These are phyloP conservation scores for Pestalotiopsis sp. DNA, from an alignment of 2,329 filamentous ascomycete species.

Conservation along the genomic window DNA sequence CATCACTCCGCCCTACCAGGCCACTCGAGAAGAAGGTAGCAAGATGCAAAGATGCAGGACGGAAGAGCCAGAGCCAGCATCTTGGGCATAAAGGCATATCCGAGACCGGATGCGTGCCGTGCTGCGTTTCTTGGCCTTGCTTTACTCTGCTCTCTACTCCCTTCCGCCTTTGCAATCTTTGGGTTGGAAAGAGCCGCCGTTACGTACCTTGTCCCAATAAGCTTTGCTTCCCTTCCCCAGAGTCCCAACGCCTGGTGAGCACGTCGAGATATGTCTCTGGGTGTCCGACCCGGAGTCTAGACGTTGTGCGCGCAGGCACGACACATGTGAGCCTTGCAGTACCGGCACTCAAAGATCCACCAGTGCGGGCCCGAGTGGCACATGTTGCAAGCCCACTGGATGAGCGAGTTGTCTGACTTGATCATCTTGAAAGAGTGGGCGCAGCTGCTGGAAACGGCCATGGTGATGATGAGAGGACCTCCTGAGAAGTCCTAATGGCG, in stretches of 20 bases:
- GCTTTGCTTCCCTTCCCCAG: not conserved
- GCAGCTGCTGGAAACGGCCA: constrained; percentile 60
- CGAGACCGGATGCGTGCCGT: not conserved
- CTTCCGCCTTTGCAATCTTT: not conserved
- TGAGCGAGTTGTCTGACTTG: constrained; percentile 66
- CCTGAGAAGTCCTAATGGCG: not conserved
- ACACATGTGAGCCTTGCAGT: constrained; percentile 69
- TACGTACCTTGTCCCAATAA: not conserved
- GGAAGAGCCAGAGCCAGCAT: not conserved
- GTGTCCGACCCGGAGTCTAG: constrained; percentile 21
- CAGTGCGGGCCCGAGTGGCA: constrained; percentile 68
- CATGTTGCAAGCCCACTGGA: constrained; percentile 68
- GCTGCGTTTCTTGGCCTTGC: not conserved
- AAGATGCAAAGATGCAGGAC: not conserved
- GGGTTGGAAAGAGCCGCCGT: not conserved
- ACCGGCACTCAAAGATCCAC: constrained; percentile 70
- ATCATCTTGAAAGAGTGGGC: constrained; percentile 66
- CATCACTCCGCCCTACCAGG: not conserved
- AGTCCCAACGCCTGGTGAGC: not conserved
- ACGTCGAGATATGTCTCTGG: not conserved
- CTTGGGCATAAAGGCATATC: not conserved
- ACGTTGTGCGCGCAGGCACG: constrained; percentile 56
- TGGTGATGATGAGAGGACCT: constrained; percentile 30
- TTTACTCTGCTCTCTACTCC: not conserved
- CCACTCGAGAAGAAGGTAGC: not conserved